Conservation (phyloP, 768 basidiomycete species). For the Tylopilus sp. region DNA sequence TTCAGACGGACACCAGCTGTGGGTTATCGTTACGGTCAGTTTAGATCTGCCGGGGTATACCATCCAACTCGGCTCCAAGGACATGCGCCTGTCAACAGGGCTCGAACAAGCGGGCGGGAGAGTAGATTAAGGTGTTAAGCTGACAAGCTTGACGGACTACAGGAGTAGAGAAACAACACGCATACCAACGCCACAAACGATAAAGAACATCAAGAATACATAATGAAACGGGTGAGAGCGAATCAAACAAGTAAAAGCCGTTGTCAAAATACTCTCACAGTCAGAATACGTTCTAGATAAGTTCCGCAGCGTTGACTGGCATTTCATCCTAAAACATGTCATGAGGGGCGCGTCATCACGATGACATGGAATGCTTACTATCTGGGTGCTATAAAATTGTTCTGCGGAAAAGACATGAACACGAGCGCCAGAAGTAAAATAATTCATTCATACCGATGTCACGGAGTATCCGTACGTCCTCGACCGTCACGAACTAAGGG, state of each 20-base stretch:
- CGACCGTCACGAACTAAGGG: conserved; percentile 85
- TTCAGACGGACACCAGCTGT: neutral
- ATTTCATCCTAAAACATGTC: conserved; percentile 78
- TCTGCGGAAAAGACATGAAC: conserved; percentile 42
- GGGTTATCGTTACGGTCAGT: neutral
- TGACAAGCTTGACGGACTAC: conserved; percentile 4
- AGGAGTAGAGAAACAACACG: conserved; percentile 1
- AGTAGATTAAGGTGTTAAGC: neutral
- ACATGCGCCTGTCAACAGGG: neutral
- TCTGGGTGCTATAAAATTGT: conserved; percentile 96
- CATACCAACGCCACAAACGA: conserved; percentile 7
- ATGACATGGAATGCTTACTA: conserved; percentile 46
- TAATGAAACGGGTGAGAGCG: conserved; percentile 5
- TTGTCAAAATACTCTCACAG: conserved; percentile 3
- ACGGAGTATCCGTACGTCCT: conserved; percentile 93
- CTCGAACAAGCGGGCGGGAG: neutral
- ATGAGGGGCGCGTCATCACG: conserved; percentile 18
- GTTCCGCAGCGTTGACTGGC: conserved; percentile 97
- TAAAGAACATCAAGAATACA: conserved; percentile 18
- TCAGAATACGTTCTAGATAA: conserved; percentile 56
- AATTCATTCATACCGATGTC: conserved; percentile 74
- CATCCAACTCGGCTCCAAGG: neutral
- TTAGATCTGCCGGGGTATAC: neutral
- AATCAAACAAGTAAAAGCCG: neutral
- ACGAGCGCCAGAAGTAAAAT: conserved; percentile 2